Conservation (phyloP, 78 protist genomes). For the Diacronema lutheri region DNA sequence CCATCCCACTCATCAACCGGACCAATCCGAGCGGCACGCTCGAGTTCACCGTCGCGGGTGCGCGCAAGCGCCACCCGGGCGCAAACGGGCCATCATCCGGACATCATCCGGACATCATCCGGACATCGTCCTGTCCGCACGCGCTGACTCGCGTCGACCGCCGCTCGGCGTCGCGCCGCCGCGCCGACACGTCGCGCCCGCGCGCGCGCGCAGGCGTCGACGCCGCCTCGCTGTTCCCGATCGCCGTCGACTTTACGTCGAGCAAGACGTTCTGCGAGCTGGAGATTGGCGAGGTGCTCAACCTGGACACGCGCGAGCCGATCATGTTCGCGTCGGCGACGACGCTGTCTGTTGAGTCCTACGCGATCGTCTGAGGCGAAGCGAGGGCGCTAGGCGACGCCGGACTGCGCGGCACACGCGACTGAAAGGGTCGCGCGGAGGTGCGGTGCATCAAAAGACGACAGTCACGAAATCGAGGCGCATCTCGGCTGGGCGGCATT, state of each 20-base stretch:
- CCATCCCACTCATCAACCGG: neutral
- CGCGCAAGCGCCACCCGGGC: neutral
- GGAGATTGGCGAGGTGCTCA: neutral
- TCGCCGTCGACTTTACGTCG: conserved; percentile 37
- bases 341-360: no score
- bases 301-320: no score
- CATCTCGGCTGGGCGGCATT: no score
- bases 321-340: no score
- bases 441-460: no score
- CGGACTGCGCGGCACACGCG: no score
- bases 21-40: neutral
- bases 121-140: neutral
- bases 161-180: neutral
- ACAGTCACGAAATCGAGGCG: no score
- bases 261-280: neutral
- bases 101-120: neutral
- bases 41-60: conserved; percentile 41
- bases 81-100: no score
- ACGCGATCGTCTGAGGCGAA: no score
- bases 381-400: no score
- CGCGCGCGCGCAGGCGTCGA: neutral
- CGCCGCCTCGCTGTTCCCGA: conserved; percentile 60
- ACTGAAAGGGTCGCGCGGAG: no score
- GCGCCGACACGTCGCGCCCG: no score
- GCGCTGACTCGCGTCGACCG: neutral